Conservation (phyloP, 371 early-diverging fungal species). For the Apophysomyces elegans region DNA sequence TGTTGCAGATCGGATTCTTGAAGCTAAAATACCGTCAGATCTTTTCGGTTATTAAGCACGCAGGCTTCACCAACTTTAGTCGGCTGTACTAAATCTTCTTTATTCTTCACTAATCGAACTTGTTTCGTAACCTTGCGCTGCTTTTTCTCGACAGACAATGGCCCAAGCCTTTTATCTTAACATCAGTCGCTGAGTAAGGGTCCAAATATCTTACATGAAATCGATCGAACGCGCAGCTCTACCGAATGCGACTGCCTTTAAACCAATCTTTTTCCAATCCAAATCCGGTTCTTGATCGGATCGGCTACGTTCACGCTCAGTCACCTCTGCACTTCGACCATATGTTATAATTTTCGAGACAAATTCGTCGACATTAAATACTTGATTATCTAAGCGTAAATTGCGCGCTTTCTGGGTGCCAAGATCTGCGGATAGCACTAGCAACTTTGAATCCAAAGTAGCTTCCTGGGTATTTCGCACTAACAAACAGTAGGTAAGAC, state of each 20-base stretch:
- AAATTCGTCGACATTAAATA: conserved; percentile 77
- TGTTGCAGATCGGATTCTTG: conserved; percentile 73
- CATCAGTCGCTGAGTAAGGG: neutral
- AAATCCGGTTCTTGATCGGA: conserved; percentile 25
- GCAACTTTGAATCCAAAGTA: conserved; percentile 79
- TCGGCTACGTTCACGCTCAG: conserved; percentile 11
- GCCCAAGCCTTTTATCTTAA: conserved; percentile 60
- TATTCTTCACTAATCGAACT: conserved; percentile 44
- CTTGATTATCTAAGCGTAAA: conserved; percentile 68
- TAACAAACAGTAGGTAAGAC: conserved; percentile 16
- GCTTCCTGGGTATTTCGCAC: conserved; percentile 87
- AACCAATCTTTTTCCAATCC: conserved; percentile 74
- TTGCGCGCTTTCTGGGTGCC: conserved; percentile 78
- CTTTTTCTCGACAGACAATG: conserved; percentile 68
- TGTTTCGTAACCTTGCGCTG: conserved; percentile 42
- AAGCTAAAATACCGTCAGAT: conserved; percentile 43
- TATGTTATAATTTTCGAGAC: conserved; percentile 59
- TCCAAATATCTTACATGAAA: conserved; percentile 63
- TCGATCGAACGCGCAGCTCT: conserved; percentile 66
- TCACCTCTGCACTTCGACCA: conserved; percentile 27
- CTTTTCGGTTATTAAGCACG: neutral
- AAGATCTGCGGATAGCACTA: conserved; percentile 76
- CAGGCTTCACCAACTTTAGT: conserved; percentile 33
- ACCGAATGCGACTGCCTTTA: conserved; percentile 56
- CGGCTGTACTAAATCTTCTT: conserved; percentile 46